Evolutionary conservation across 805 yeast species (phyloP).

Genomic region (Candida qinlingensis): DNA sequence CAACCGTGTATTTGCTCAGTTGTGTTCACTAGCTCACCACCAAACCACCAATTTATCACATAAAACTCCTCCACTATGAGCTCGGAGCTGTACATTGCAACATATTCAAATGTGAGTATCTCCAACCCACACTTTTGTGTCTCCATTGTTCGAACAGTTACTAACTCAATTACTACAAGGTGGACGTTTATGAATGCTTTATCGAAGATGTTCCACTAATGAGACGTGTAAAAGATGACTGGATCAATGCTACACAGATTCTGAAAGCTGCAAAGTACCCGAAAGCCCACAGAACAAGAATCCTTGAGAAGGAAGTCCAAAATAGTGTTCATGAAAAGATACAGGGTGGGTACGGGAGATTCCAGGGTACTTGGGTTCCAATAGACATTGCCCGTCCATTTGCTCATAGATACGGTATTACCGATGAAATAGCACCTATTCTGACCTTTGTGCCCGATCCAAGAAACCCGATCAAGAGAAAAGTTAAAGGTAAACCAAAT

Average conservation of each 20-base stretch:
- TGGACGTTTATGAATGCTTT: conserved; percentile 26
- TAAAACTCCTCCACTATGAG: not conserved
- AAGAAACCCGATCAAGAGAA: conserved; percentile 38
- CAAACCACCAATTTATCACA: no score
- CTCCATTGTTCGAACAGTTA: not conserved
- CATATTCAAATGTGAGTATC: conserved; percentile 23
- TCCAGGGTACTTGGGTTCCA: conserved; percentile 87
- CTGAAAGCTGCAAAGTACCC: conserved; percentile 73
- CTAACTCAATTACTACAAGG: conserved; percentile 9
- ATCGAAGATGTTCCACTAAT: conserved; percentile 37
- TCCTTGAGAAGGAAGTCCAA: conserved; percentile 71
- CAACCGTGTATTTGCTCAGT: no score
- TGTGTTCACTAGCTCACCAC: no score
- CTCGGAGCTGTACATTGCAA: conserved; percentile 18
- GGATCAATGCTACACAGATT: conserved; percentile 89
- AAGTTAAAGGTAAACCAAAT: conserved; percentile 26
- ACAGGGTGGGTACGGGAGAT: conserved; percentile 82
- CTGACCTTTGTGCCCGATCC: conserved; percentile 48
- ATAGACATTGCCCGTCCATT: conserved; percentile 55
- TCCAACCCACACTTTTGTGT: not conserved
- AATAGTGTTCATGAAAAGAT: conserved; percentile 65
- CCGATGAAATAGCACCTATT: conserved; percentile 46
- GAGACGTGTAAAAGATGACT: conserved; percentile 87
- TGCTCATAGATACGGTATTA: conserved; percentile 46
- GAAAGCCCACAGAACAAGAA: conserved; percentile 72